Evolutionary conservation across 495 filamentous ascomycete genomes (phyloP).

Genomic region (Daldinia childiae): DNA sequence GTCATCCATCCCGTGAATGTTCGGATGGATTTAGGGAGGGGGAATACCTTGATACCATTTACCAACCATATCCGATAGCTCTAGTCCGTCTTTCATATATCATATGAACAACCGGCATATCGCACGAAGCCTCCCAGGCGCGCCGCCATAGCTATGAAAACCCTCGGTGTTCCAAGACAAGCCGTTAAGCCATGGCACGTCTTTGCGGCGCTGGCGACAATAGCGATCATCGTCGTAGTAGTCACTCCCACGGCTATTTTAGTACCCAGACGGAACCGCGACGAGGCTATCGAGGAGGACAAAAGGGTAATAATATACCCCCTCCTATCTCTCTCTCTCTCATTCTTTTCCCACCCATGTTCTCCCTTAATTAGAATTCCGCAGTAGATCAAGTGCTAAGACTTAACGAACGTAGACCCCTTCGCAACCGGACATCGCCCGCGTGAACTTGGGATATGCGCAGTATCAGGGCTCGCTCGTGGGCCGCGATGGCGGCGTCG

Average conservation of each 20-base stretch:
- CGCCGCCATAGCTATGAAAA: constrained; percentile 4
- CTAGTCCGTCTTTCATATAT: background rate
- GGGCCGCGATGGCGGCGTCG: constrained; percentile 48
- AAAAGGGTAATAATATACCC: background rate
- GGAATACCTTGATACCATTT: background rate
- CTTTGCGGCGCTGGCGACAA: constrained; percentile 9
- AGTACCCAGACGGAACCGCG: constrained; percentile 13
- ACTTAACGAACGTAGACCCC: constrained; percentile 1
- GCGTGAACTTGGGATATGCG: constrained; percentile 57
- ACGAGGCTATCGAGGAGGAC: constrained; percentile 12
- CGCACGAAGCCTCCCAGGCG: background rate
- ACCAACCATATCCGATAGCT: background rate
- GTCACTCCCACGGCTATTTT: constrained; percentile 21
- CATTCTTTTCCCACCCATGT: too few species aligned
- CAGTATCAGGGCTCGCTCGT: constrained; percentile 49
- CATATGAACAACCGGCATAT: background rate
- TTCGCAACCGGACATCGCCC: constrained; percentile 18
- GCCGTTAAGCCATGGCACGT: constrained; percentile 14
- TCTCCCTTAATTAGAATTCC: background rate
- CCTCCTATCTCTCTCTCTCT: background rate
- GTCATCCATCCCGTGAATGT: background rate
- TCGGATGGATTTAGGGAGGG: background rate
- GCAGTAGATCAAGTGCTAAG: background rate
- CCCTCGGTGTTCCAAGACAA: background rate
- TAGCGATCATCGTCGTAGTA: background rate